Evolutionary conservation across 2,329 filamentous ascomycete genomes (phyloP), one percentile per base, ranked within the genome.

Genomic region (Fusarium austroafricanum): DNA sequence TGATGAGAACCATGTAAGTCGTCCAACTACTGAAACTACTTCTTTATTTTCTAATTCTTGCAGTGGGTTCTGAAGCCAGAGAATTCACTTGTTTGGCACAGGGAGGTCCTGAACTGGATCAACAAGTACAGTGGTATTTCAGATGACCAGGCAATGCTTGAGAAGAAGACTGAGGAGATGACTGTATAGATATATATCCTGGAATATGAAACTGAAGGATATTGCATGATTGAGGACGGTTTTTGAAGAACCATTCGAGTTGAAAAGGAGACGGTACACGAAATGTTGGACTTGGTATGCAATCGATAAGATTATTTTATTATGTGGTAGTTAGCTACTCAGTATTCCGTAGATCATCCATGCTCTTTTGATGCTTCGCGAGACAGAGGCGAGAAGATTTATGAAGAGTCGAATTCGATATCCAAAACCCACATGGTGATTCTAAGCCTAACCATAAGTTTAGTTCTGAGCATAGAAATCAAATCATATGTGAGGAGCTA

Each of bases 1-100:
- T 0, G 93, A 86, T 84, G 95, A 89, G 77, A 88, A 88, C 68
- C 86, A 89, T 63, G 79, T 81, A 73, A 79, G 79, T 73, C 21
- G 4, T 2, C 11, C 15, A 28, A 33, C 21, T 20, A 18, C 10
- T 17, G 9, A 49, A 29, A 33, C 65, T 23, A 18, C 21, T 21
- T 11, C 6, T 31, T 2, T 35, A 12, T 18, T 45, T 43, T 14
- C 54, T 56, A 26, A 72, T 45, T 7, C 8, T 21, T 8, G 28
- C 50, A 89, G 87, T 90, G 93, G 93, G 94, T 97, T 6, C 76
- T 97, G 54, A 97, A 97, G 77, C 92, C 91, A 0, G 95, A 97
- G 79, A 98, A 98, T 78, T 92, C 90, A 5, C 81, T 97, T 18
- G 85, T 96, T 20, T 98, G 96, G 96, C 94, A 98, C 75, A 87